A percentile compares a stretch with the other conserved stretches of the same genome.
Evolutionary conservation across 2,329 filamentous ascomycete species (phyloP).

Genomic region (Diaporthe citri): DNA sequence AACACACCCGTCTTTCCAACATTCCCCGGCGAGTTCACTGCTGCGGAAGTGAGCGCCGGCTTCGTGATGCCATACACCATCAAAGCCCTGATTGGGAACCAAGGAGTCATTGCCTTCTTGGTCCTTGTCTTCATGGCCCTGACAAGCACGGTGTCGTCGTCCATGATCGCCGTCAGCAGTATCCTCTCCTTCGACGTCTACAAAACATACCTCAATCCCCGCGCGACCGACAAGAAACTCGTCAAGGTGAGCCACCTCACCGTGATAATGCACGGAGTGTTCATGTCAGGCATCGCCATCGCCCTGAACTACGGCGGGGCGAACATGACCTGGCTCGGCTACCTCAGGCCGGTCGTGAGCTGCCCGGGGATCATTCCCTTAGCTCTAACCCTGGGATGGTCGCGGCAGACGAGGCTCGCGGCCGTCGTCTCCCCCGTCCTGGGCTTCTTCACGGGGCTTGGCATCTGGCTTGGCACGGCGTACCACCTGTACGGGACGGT

Average conservation of each 20-base stretch:
- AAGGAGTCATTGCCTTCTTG: conserved; percentile 58
- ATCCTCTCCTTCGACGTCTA: conserved; percentile 65
- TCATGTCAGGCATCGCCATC: conserved; percentile 61
- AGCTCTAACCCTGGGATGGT: conserved; percentile 58
- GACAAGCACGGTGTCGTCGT: conserved; percentile 62
- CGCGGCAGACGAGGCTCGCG: conserved; percentile 57
- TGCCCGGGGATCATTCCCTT: conserved; percentile 57
- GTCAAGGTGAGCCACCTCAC: conserved; percentile 60
- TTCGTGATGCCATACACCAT: conserved; percentile 62
- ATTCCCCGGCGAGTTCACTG: conserved; percentile 56
- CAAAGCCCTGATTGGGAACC: conserved; percentile 57
- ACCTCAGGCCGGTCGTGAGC: conserved; percentile 46
- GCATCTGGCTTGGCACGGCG: conserved; percentile 58
- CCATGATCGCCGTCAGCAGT: conserved; percentile 63
- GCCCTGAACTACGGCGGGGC: conserved; percentile 62
- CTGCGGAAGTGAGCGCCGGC: conserved; percentile 55
- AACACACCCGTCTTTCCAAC: conserved; percentile 59
- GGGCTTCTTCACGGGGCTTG: conserved; percentile 57
- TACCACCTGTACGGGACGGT: conserved; percentile 54
- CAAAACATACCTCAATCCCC: conserved; percentile 62
- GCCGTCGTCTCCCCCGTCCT: conserved; percentile 52
- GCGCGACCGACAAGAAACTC: conserved; percentile 56
- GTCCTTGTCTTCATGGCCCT: conserved; percentile 65
- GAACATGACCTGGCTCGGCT: conserved; percentile 59
- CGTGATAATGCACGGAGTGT: conserved; percentile 60